phyloP scores from a whole-genome alignment of 345 rosid species.

The Isatis tinctoria region DNA sequence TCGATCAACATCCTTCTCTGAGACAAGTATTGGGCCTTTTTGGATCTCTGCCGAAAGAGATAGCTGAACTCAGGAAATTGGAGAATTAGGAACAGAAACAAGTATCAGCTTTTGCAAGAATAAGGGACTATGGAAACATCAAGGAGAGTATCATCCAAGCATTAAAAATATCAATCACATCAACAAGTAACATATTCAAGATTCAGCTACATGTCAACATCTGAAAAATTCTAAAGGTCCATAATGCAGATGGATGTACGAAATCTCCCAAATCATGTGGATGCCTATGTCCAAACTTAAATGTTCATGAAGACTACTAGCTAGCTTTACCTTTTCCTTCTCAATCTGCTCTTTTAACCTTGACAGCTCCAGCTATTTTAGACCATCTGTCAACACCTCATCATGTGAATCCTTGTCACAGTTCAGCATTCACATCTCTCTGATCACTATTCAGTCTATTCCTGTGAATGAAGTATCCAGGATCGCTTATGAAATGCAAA shows the following conservation, averaged over 20 bases:
- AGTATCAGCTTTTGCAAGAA: neutral
- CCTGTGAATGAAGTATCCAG: constrained; percentile 32
- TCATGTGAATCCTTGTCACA: constrained; percentile 39
- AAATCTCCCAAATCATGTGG: constrained; percentile 3
- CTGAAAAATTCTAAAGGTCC: neutral
- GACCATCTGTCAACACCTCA: constrained; percentile 48
- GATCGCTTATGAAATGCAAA: neutral
- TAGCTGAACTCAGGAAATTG: constrained; percentile 35
- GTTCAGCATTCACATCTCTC: constrained; percentile 29
- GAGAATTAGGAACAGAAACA: constrained; percentile 9
- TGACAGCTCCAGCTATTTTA: constrained; percentile 80
- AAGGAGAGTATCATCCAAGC: neutral
- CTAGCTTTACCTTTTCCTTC: constrained; percentile 84
- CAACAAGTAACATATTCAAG: neutral
- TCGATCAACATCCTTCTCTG: constrained; percentile 73
- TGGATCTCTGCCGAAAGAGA: constrained; percentile 60
- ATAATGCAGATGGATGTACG: neutral
- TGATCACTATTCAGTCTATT: constrained; percentile 25
- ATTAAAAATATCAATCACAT: neutral
- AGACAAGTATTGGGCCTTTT: constrained; percentile 63
- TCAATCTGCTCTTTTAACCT: constrained; percentile 73
- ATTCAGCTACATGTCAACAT: neutral
- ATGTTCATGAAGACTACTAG: neutral
- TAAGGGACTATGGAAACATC: constrained; percentile 1
- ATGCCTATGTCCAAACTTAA: neutral